Evolutionary conservation across 257 asterid species (phyloP), one percentile per base, ranked within the genome.

Genomic region (Paraleonurus japonicus): DNA sequence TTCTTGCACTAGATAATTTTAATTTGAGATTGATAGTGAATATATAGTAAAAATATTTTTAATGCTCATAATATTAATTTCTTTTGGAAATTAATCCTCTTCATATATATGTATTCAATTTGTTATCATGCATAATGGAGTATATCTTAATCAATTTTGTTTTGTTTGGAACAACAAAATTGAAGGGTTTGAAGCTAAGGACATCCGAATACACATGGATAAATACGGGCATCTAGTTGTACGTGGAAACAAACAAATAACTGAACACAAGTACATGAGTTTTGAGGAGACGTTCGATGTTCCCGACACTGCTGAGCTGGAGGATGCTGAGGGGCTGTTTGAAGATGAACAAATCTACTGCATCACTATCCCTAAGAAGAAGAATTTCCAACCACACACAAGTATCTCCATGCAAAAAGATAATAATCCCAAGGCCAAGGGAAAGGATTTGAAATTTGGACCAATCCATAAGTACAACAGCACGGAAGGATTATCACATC

Each of bases 181-280:
- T 37, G 4, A 15, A 80, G 84, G 84, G 37, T 80, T 80, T 26
- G 74, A 76, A 30, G 68, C 69, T 0, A 28, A 61, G 15, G 66
- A 80, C 9, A 60, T 80, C 51, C 63, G 51, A 1, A 59, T 80
- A 43, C 79, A 47, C 60, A 48, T 76, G 57, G 77, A 80, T 20
- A 80, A 76, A 30, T 73, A 76, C 47, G 84, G 84, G 0, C 79
- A 73, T 13, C 72, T 80, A 4, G 84, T 76, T 4, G 84, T 80
- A 11, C 84, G 84, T 1, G 84, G 84, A 10, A 55, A 73, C 74
- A 72, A 2, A 22, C 79, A 80, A 39, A 33, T 76, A 22, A 72
- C 23, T 3, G 77, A 65, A 9, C 79, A 73, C 77, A 76, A 80
- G 73, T 76, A 59, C 75, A 15, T 80, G 30, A 69, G 51, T 66